Base-by-base conservation (phyloP, 306 rosid genomes). In the Malus fusca region DNA sequence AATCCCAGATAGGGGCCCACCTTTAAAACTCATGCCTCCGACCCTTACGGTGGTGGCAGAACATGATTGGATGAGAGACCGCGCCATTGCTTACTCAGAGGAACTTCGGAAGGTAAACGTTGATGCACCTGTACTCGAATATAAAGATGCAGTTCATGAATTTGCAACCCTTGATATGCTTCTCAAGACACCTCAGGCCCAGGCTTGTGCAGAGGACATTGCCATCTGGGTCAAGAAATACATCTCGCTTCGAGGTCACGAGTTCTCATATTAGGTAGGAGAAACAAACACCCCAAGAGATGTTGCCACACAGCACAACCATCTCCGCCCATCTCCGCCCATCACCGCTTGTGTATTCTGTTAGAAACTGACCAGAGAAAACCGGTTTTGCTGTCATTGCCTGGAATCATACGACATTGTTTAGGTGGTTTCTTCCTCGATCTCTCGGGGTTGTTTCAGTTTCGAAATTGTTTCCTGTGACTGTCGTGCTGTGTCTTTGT, bases 41-140 rank as follows among this genome's bases (percentile, higher is more conserved):
- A 92, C 99, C 61, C 82, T 92, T 69, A 92, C 97, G 42, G 91
- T 95, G 30, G 97, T 92, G 72, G 99, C 99, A 17, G 97, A 95
- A 81, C 97, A 71, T 48, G 99, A 92, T 74, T 95, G 97, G 97
- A 95, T 95, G 99, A 85, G 97, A 85, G 99, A 95, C 77, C 92
- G 97, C 9, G 99, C 99, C 74, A 92, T 95, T 69, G 99, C 97
- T 28, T 95, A 95, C 83, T 88, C 99, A 3, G 99, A 90, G 88
- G 97, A 89, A 80, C 96, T 95, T 58, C 90, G 99, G 67, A 95
- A 90, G 82, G 99, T 88, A 60, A 89, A 88, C 21, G 97, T 95
- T 6, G 97, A 90, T 73, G 88, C 99, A 17, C 97, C 99, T 7
- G 93, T 95, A 74, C 88, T 90, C 30, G 97, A 92, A 79, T 95